Base-by-base conservation (phyloP, 202 grass and related monocot genomes). In the Cymbopogon flexuosus region DNA sequence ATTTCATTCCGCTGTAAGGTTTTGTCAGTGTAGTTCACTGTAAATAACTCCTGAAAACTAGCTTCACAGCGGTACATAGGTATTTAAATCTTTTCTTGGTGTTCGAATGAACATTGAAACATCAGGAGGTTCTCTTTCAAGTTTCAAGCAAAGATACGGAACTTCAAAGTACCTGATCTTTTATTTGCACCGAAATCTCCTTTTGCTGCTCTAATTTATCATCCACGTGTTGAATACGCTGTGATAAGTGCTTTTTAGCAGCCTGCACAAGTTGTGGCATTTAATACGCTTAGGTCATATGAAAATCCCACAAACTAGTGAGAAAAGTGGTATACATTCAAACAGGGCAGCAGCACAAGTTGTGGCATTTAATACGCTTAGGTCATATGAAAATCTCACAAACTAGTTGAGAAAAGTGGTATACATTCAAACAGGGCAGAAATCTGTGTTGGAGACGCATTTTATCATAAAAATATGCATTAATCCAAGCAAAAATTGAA, bases 171-270 rank as follows among this genome's bases (percentile, higher is more conserved):
- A 93, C 91, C 85, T 94, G 87, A 57, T 92, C 87, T 79, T 65
- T 92, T 64, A 97, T 97, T 73, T 90, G 79, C 47, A 70, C 81
- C 58, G 94, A 93, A 16, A 97, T 87, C 86, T 84, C 79, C 75
- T 90, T 97, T 67, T 94, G 91, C 78, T 92, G 81, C 83, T 90
- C 89, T 76, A 97, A 78, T 83, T 92, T 93, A 72, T 89, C 91
- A 92, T 97, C 94, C 43, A 94, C 75, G n/a, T 61, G 86, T 39
- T 97, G 89, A 64, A 97, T 97, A 49, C 94, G 85, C 52, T 90
- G 91, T 24, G 87, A 85, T 8, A 97, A 80, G 71, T 97, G 91
- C 62, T 65, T 93, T 83, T 97, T 97, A 39, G 87, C 85, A 49
- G 85, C 78, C 93, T 97, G 79, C 42, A 63, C 31, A 69, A 27